Base-by-base conservation (phyloP, 768 basidiomycete species). In the Naganishia vaughanmartiniae region DNA sequence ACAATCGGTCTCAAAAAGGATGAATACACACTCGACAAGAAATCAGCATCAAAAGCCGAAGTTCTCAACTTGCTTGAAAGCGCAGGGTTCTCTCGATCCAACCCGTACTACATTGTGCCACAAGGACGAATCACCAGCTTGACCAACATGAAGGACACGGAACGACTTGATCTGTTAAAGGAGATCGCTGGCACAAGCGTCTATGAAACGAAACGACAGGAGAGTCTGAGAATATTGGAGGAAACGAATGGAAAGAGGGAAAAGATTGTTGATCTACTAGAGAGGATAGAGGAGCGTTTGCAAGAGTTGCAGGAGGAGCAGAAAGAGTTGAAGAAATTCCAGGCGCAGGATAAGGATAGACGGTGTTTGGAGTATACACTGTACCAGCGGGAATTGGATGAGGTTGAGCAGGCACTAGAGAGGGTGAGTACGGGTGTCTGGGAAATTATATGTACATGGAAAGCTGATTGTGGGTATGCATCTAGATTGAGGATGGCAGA, bases 1-100 rank as follows among this genome's bases (percentile, higher is more conserved):
- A 98, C 96, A 1, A 97, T 99, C 69, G 96, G 96, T 60, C 80
- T 93, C 53, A 98, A 99, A 85, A 99, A 98, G 83, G 96, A 98
- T 78, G 96, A 98, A 83, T 99, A 98, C 83, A 91, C 90, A 73
- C 84, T 98, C 33, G 95, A 99, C 82, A 90, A 90, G 84, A 98
- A 97, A 84, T 92, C 90, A 72, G 90, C 90, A 0, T 90, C 88
- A 81, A 96, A 96, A 81, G 95, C 93, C 3, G 96, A 99, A 77
- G 92, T 99, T 24, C 95, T 96, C 92, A 94, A 92, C 77, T 84
- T 98, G 30, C 86, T 99, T 55, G 96, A 98, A 80, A 91, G 89
- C 77, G 96, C 96, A 0, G 95, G 96, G 0, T 99, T 99, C 84
- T 93, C 91, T 83, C 91, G 92, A 78, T 90, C 90, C n/a, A 99